A percentile compares a stretch with the other conserved stretches of the same genome.
Evolutionary conservation across 768 basidiomycete genomes (phyloP).

Genomic region (Tricholoma hemisulphureum): DNA sequence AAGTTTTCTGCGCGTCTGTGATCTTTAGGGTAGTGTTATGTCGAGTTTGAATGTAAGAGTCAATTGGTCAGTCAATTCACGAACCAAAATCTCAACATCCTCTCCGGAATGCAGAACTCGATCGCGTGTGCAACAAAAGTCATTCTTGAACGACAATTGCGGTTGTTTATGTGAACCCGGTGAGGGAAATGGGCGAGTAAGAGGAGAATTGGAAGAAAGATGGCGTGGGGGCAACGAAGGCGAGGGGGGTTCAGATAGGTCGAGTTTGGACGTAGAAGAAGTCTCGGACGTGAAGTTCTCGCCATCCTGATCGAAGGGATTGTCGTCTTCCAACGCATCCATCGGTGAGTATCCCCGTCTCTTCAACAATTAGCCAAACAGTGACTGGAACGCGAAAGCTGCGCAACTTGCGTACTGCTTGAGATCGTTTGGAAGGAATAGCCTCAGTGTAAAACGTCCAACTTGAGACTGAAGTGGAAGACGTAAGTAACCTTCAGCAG

Average conservation of each 20-base stretch:
- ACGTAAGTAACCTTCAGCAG: too few species aligned
- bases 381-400: background rate
- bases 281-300: slow-evolving; percentile 46
- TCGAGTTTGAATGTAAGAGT: background rate
- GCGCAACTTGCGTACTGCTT: background rate
- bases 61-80: slow-evolving; percentile 23
- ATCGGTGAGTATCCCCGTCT: slow-evolving; percentile 17
- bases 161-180: slow-evolving; percentile 54
- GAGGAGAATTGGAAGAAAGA: slow-evolving; percentile 48
- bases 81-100: slow-evolving; percentile 74
- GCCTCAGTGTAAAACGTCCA: too few species aligned
- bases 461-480: too few species aligned
- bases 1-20: slow-evolving; percentile 93
- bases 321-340: slow-evolving; percentile 62
- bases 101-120: slow-evolving; percentile 79
- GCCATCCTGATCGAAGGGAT: slow-evolving; percentile 59
- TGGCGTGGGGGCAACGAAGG: slow-evolving; percentile 46
- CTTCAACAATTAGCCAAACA: background rate
- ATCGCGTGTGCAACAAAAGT: slow-evolving; percentile 78
- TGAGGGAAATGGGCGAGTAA: slow-evolving; percentile 53
- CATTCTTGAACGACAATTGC: slow-evolving; percentile 60
- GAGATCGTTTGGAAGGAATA: background rate
- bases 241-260: slow-evolving; percentile 61
- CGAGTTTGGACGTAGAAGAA: slow-evolving; percentile 53
- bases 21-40: slow-evolving; percentile 53